phyloP scores from a whole-genome alignment of 179 eudicot genomes.

The Amaranthus tricolor region DNA sequence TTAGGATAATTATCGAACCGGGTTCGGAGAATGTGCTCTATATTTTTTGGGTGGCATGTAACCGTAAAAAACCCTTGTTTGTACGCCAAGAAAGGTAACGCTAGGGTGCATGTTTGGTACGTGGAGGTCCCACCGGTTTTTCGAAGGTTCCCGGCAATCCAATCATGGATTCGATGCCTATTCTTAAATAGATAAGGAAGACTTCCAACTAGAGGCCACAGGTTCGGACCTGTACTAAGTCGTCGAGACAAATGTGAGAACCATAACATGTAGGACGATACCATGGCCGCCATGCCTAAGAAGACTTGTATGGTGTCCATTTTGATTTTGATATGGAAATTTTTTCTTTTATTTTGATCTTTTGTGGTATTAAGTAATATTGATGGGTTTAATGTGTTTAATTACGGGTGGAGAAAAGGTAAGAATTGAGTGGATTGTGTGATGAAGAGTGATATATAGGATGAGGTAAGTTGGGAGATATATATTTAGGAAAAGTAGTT shows the following conservation, averaged over 20 bases:
- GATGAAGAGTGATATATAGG: slow-evolving; percentile 33
- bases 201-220: slow-evolving; percentile 66
- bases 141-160: slow-evolving; percentile 62
- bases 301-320: slow-evolving; percentile 46
- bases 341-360: too few relatives aligned
- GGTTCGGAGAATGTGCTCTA: slow-evolving; percentile 69
- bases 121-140: slow-evolving; percentile 54
- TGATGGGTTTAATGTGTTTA: neutral
- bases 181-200: slow-evolving; percentile 54
- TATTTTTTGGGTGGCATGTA: slow-evolving; percentile 73
- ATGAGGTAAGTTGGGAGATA: slow-evolving; percentile 22
- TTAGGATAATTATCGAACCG: slow-evolving; percentile 86
- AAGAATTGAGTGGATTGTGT: slow-evolving; percentile 14
- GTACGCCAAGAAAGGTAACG: slow-evolving; percentile 66
- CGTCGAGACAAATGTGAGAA: slow-evolving; percentile 42
- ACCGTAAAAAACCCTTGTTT: slow-evolving; percentile 71
- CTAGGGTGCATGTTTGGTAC: slow-evolving; percentile 71
- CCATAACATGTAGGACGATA: slow-evolving; percentile 57
- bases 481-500: slow-evolving; percentile 46
- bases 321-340: neutral
- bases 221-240: slow-evolving; percentile 47
- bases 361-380: neutral
- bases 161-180: slow-evolving; percentile 62
- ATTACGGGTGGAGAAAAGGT: neutral
- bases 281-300: slow-evolving; percentile 31